phyloP scores from a whole-genome alignment of 441 rosid species.

The Mallotus japonicus region DNA sequence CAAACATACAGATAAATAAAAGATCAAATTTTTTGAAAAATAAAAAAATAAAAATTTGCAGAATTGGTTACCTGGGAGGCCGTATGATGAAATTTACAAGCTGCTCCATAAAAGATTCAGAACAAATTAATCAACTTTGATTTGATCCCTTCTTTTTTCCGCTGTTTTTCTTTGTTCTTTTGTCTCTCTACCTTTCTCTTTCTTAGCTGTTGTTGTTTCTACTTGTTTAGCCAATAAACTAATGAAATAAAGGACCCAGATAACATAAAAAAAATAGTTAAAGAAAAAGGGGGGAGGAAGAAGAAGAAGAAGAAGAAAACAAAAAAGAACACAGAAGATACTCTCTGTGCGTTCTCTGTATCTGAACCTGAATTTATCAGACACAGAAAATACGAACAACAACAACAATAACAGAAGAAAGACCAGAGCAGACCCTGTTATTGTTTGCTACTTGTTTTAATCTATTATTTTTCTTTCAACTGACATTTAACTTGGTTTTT shows the following conservation, averaged over 20 bases:
- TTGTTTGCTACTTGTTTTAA: neutral
- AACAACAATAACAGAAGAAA: slow-evolving; percentile 7
- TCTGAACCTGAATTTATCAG: slow-evolving; percentile 16
- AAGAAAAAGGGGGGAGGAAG: too few species aligned
- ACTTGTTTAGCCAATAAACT: slow-evolving; percentile 18
- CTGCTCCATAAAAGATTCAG: slow-evolving; percentile 71
- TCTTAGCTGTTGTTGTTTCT: slow-evolving; percentile 8
- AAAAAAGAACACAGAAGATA: slow-evolving; percentile 8
- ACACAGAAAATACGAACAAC: slow-evolving; percentile 6
- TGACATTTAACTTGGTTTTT: neutral
- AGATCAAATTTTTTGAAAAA: neutral
- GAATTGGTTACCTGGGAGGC: slow-evolving; percentile 70
- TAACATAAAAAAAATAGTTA: neutral
- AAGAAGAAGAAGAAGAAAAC: neutral
- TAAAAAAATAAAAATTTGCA: neutral
- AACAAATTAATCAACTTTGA: slow-evolving; percentile 4
- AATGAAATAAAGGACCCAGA: slow-evolving; percentile 8
- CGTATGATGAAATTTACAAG: slow-evolving; percentile 90
- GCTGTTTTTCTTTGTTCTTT: slow-evolving; percentile 17
- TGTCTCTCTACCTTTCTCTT: slow-evolving; percentile 11
- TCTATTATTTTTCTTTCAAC: neutral
- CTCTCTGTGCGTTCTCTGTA: slow-evolving; percentile 4
- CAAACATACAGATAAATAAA: neutral
- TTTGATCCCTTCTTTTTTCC: slow-evolving; percentile 23
- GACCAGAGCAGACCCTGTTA: slow-evolving; percentile 7